phyloP scores from a whole-genome alignment of 208 protist species.

The Trypanosoma avium region DNA sequence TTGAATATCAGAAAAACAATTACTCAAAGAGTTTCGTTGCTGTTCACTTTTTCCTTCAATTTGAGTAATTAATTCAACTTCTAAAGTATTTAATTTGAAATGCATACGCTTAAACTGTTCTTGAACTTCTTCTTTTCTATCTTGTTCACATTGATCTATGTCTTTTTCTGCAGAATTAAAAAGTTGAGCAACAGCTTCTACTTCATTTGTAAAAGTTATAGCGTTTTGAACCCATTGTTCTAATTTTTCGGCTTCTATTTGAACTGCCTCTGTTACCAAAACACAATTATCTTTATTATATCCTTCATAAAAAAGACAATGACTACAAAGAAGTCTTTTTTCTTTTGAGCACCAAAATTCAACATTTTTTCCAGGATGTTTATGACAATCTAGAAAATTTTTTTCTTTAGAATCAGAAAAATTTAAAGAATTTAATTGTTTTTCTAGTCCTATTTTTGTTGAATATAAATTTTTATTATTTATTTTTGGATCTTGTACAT shows the following conservation, averaged over 20 bases:
- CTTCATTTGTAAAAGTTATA: conserved; percentile 58
- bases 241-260: conserved; percentile 44
- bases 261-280: conserved; percentile 51
- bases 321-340: conserved; percentile 70
- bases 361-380: conserved; percentile 59
- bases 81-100: conserved; percentile 40
- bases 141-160: conserved; percentile 33
- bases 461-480: not conserved
- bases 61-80: conserved; percentile 44
- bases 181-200: conserved; percentile 49
- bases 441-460: not conserved
- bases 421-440: not conserved
- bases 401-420: not conserved
- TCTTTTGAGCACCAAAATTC: conserved; percentile 78
- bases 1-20: conserved; percentile 35
- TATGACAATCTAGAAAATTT: conserved; percentile 26
- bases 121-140: conserved; percentile 33
- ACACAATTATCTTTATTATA: conserved; percentile 69
- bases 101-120: conserved; percentile 45
- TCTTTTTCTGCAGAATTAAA: conserved; percentile 57
- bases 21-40: conserved; percentile 31
- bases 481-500: not conserved
- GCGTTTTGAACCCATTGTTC: conserved; percentile 66
- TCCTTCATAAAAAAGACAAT: conserved; percentile 77
- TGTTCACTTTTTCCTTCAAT: conserved; percentile 29